Percentiles rank a stretch among this genome's conserved stretches.
phyloP scores from a whole-genome alignment of 2,329 filamentous ascomycete species.

The Gnomoniopsis sp. region DNA sequence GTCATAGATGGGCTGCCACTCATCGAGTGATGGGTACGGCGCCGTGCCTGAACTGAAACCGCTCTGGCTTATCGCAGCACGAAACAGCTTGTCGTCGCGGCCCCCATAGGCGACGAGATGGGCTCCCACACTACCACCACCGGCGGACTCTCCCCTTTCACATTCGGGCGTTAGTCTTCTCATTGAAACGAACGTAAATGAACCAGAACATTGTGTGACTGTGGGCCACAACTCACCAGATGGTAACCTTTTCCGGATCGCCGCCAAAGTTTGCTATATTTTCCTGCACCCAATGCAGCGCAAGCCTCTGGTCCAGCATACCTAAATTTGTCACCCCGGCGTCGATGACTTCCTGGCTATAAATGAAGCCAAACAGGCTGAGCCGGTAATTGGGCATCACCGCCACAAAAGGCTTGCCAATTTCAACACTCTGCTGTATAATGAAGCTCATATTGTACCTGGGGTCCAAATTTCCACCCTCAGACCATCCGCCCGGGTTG shows the following conservation, averaged over 20 bases:
- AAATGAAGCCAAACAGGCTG: constrained; percentile 44
- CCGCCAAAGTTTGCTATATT: constrained; percentile 41
- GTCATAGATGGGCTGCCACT: constrained; percentile 17
- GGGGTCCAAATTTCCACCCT: constrained; percentile 33
- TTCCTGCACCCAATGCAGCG: constrained; percentile 42
- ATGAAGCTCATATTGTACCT: constrained; percentile 60
- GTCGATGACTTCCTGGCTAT: constrained; percentile 33
- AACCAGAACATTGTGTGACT: not conserved
- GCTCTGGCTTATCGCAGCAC: constrained; percentile 25
- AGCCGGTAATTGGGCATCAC: constrained; percentile 47
- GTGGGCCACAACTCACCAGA: constrained; percentile 13
- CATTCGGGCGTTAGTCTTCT: too few relatives aligned
- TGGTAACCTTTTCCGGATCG: constrained; percentile 33
- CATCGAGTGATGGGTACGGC: not conserved
- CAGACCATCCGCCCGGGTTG: constrained; percentile 36
- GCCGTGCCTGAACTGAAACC: not conserved
- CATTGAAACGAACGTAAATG: too few relatives aligned
- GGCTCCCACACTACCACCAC: constrained; percentile 33
- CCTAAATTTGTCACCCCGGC: constrained; percentile 45
- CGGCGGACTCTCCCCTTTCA: constrained; percentile 43
- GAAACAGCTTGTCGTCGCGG: constrained; percentile 45
- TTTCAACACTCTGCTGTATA: constrained; percentile 42
- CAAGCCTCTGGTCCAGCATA: constrained; percentile 41
- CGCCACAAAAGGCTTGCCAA: constrained; percentile 43
- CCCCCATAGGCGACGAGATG: constrained; percentile 26